Conservation (phyloP, 2,329 filamentous ascomycete species). For the Lachnellula occidentalis region DNA sequence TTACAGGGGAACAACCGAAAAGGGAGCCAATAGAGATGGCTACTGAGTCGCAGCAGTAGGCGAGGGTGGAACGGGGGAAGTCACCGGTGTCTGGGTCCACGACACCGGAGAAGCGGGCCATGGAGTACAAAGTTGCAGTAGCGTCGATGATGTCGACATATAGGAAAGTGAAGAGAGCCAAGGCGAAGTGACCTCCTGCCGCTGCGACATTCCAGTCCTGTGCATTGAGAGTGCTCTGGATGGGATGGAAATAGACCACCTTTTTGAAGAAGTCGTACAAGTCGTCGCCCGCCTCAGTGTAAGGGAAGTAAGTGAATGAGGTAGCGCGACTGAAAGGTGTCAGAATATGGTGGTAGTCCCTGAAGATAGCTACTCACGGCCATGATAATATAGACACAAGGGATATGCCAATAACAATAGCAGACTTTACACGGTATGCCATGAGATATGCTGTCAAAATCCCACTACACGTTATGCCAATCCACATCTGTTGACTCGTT, state of each 20-base stretch:
- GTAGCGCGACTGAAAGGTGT: constrained; percentile 50
- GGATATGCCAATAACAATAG: constrained; percentile 67
- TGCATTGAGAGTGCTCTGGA: constrained; percentile 54
- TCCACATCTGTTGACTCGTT: constrained; percentile 58
- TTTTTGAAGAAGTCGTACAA: constrained; percentile 69
- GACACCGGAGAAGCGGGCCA: constrained; percentile 68
- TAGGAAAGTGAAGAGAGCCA: constrained; percentile 71
- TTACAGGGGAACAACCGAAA: constrained; percentile 65
- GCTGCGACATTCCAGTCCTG: constrained; percentile 58
- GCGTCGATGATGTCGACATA: constrained; percentile 77
- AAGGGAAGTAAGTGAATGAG: constrained; percentile 66
- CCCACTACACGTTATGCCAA: constrained; percentile 76
- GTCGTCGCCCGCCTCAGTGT: constrained; percentile 56
- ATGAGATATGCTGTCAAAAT: constrained; percentile 76
- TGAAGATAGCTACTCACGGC: constrained; percentile 47
- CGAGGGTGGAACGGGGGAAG: constrained; percentile 78
- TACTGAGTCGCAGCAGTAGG: constrained; percentile 67
- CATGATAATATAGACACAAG: constrained; percentile 70
- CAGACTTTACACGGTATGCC: constrained; percentile 70
- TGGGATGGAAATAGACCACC: constrained; percentile 67
- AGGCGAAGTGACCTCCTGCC: constrained; percentile 54
- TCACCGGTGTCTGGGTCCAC: constrained; percentile 65
- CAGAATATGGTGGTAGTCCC: neutral
- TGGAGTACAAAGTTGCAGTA: constrained; percentile 74
- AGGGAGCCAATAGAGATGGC: constrained; percentile 67